Percentiles rank a stretch among this genome's conserved stretches.
phyloP scores from a whole-genome alignment of 2,329 filamentous ascomycete species.

The Cadophora luteo-olivacea region DNA sequence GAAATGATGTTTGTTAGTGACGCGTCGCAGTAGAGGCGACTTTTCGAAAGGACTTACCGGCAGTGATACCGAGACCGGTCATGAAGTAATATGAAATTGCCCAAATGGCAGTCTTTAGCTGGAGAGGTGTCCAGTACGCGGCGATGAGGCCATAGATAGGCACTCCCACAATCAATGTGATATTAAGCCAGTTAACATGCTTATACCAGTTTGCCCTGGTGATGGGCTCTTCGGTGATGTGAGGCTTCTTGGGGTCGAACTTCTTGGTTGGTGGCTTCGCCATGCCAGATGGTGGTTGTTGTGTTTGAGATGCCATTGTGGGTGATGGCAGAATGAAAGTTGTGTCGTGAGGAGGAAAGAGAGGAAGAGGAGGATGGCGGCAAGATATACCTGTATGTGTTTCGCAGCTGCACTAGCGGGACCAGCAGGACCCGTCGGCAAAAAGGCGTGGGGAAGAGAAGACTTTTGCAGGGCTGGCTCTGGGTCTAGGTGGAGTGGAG shows the following conservation, averaged over 20 bases:
- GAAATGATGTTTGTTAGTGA: slow-evolving; percentile 35
- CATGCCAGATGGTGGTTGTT: slow-evolving; percentile 38
- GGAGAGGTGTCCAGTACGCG: slow-evolving; percentile 79
- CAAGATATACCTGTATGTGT: slow-evolving; percentile 30
- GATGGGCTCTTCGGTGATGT: slow-evolving; percentile 84
- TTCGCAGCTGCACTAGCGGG: slow-evolving; percentile 17
- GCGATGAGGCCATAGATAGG: slow-evolving; percentile 76
- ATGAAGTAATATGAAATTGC: slow-evolving; percentile 83
- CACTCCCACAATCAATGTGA: slow-evolving; percentile 78
- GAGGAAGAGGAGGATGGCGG: slow-evolving; percentile 14
- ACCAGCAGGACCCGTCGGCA: slow-evolving; percentile 12
- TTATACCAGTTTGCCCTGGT: slow-evolving; percentile 87
- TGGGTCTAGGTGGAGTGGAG: neutral
- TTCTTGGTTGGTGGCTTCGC: slow-evolving; percentile 47
- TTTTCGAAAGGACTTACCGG: slow-evolving; percentile 58
- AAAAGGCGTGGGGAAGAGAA: slow-evolving; percentile 6
- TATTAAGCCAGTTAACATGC: slow-evolving; percentile 94
- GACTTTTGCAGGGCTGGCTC: slow-evolving; percentile 14
- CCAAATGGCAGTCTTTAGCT: slow-evolving; percentile 74
- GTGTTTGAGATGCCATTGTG: slow-evolving; percentile 37
- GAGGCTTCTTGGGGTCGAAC: slow-evolving; percentile 71
- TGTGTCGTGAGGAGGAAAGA: slow-evolving; percentile 28
- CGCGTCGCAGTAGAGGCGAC: neutral
- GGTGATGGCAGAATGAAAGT: slow-evolving; percentile 26
- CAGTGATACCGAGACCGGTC: slow-evolving; percentile 81